Base-by-base conservation (phyloP, 2,329 filamentous ascomycete species). In the Aschersonia sp. region DNA sequence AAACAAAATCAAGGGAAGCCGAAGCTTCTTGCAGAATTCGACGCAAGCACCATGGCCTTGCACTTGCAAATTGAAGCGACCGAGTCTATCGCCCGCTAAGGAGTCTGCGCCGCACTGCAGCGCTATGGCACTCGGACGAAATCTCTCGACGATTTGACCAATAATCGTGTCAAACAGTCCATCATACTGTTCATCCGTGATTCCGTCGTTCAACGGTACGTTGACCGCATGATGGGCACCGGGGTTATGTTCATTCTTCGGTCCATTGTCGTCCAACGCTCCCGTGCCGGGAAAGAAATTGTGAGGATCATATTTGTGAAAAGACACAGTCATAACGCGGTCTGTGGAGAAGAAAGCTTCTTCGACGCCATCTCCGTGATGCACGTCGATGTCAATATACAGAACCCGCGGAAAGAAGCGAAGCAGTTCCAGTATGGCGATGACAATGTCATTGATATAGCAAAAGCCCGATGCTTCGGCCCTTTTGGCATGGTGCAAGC, bases 401-500 rank as follows among this genome's bases (percentile, higher is more conserved):
- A 97, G 73, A 6, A 97, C 89, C 45, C 89, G 83, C 12, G 87
- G 81, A 56, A 89, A 79, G 58, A 83, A 77, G 32, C 85, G 82
- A 12, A 97, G 72, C 8, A 98, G 76, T 62, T 95, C 84, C 39
- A 97, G 75, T 56, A 95, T 92, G 37, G 85, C 87, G 44, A 98
- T 76, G 49, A 97, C 92, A 57, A 97, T 97, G 65, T 98, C 92
- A 64, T 98, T 98, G 68, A 97, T 88, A 68, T 98, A 98, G 69
- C 92, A 98, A 66, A 98, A 98, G 0, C 92, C 92, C 11, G 84
- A 90, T 0, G 92, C 90, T 66, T 95, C 88, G 47, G 83, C 79
- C 61, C 90, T 92, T 66, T 97, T 95, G 43, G 92, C 92, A 60
- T 98, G 92, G 64, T 98, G 92, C 32, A 98, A 76, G 9, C 92